Conservation (phyloP, 179 eudicot genomes). For the Vitellaria paradoxa region DNA sequence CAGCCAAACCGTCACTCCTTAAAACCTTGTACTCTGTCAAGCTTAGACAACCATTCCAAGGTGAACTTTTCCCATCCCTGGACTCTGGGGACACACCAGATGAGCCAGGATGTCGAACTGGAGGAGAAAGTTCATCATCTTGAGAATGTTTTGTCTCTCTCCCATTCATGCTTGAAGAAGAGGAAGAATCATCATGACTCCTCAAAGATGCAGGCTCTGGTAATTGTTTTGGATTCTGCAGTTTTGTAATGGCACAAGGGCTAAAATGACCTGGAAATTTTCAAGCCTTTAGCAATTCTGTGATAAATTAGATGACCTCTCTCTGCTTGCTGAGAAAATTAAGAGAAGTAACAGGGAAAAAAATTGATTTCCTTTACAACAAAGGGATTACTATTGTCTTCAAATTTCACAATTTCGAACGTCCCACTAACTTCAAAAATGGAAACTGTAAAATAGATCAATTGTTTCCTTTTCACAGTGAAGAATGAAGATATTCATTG, state of each 20-base stretch:
- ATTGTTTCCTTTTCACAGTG: not conserved
- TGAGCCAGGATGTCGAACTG: constrained; percentile 50
- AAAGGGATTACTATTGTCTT: not conserved
- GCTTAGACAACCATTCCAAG: constrained; percentile 61
- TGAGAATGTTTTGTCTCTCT: constrained; percentile 55
- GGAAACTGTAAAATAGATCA: not conserved
- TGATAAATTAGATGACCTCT: not conserved
- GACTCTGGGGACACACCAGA: constrained; percentile 68
- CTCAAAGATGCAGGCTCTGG: constrained; percentile 72
- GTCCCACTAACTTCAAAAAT: not conserved
- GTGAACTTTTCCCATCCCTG: constrained; percentile 53
- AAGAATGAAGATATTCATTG: not conserved
- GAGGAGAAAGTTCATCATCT: constrained; percentile 72
- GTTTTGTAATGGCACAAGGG: constrained; percentile 45
- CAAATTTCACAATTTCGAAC: not conserved
- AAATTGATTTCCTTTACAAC: not conserved
- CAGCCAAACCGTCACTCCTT: constrained; percentile 61
- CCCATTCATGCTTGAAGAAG: constrained; percentile 59
- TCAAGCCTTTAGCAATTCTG: not conserved
- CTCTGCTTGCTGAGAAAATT: not conserved
- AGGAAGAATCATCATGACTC: constrained; percentile 69
- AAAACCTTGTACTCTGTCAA: constrained; percentile 55
- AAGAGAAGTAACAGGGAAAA: not conserved
- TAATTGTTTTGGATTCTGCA: constrained; percentile 61
- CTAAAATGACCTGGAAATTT: constrained; percentile 50